Percentiles rank a stretch among this genome's conserved stretches.
Conservation (phyloP, 352 stramenopile genomes). For the Poterioochromonas sp. region DNA sequence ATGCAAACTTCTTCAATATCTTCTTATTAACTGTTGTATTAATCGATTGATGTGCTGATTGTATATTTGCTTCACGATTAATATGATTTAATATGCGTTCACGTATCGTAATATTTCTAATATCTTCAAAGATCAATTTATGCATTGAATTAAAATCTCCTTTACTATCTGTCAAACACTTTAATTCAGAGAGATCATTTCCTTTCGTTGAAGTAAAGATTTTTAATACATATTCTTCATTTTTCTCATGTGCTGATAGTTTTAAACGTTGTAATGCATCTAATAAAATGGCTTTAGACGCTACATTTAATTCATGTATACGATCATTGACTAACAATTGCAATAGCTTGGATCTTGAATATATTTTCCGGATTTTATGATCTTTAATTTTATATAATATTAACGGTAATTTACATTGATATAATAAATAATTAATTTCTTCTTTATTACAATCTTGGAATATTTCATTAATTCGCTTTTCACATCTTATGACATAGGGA, state of each 20-base stretch:
- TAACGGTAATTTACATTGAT: conserved; percentile 81
- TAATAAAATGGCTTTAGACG: conserved; percentile 76
- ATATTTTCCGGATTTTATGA: conserved; percentile 53
- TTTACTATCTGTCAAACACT: conserved; percentile 89
- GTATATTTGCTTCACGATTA: conserved; percentile 76
- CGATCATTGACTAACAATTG: conserved; percentile 84
- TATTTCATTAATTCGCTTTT: conserved; percentile 89
- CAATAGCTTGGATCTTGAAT: conserved; percentile 75
- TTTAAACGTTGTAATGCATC: conserved; percentile 95
- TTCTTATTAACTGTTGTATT: too few relatives aligned
- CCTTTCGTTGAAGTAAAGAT: conserved; percentile 89
- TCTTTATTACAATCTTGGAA: conserved; percentile 83
- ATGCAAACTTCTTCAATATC: conserved; percentile 69
- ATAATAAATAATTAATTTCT: conserved; percentile 92
- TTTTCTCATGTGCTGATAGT: conserved; percentile 78
- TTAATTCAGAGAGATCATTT: conserved; percentile 89
- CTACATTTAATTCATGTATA: conserved; percentile 78
- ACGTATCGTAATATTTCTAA: conserved; percentile 50
- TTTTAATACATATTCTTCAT: conserved; percentile 85
- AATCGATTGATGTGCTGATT: conserved; percentile 86
- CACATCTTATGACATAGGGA: conserved; percentile 57
- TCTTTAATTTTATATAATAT: conserved; percentile 98
- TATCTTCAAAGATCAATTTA: conserved; percentile 95
- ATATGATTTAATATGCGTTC: conserved; percentile 91
- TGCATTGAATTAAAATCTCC: conserved; percentile 91